phyloP scores from a whole-genome alignment of 2,329 filamentous ascomycete genomes.

The Pestalotiopsis sp. region DNA sequence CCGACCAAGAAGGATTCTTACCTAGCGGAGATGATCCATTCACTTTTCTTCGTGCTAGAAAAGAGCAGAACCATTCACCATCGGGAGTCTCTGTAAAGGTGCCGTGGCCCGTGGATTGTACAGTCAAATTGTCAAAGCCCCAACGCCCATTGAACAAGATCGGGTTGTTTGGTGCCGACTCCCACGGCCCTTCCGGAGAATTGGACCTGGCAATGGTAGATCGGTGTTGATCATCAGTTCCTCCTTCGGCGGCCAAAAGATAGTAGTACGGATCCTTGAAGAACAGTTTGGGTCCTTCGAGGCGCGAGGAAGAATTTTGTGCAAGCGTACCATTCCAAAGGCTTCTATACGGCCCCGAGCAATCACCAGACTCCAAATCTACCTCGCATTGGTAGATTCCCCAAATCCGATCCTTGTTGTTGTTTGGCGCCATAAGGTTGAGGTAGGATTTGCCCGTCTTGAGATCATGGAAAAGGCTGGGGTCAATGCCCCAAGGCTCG shows the following conservation, averaged over 20 bases:
- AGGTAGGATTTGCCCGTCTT: constrained; percentile 23
- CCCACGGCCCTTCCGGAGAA: constrained; percentile 37
- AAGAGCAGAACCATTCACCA: not conserved
- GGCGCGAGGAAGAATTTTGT: constrained; percentile 31
- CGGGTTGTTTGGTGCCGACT: constrained; percentile 36
- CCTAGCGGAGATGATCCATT: not conserved
- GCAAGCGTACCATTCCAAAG: constrained; percentile 30
- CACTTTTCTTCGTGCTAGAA: not conserved
- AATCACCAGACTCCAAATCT: constrained; percentile 18
- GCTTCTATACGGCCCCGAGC: constrained; percentile 19
- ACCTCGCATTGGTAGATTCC: constrained; percentile 25
- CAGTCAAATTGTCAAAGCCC: constrained; percentile 17
- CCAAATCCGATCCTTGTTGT: constrained; percentile 23
- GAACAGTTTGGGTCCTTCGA: constrained; percentile 40
- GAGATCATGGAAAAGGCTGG: constrained; percentile 13
- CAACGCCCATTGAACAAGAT: constrained; percentile 34
- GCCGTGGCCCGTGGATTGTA: not conserved
- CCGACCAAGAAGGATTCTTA: not conserved
- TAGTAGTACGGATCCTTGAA: constrained; percentile 43
- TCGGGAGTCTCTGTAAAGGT: not conserved
- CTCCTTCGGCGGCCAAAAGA: constrained; percentile 46
- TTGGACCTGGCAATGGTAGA: constrained; percentile 36
- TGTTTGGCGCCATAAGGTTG: constrained; percentile 16
- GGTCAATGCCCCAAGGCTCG: constrained; percentile 15
- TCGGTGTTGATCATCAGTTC: constrained; percentile 39